phyloP scores from a whole-genome alignment of 2,329 filamentous ascomycete species.

The Chaetoscypha palmicola region DNA sequence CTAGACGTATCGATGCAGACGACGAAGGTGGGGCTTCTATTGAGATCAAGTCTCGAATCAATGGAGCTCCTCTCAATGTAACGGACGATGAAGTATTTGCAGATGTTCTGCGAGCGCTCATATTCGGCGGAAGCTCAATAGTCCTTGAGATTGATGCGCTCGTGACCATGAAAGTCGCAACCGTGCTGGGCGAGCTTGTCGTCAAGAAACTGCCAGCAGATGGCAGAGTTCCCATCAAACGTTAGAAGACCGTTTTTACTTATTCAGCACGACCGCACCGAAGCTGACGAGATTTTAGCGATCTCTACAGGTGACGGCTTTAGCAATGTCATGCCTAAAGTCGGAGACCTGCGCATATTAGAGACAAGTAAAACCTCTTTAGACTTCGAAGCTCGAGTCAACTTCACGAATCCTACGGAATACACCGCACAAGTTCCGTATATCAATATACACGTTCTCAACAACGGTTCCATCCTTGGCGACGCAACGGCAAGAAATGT shows the following conservation, averaged over 20 bases:
- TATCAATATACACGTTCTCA: constrained; percentile 66
- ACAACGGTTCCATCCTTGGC: constrained; percentile 67
- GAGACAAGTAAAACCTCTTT: constrained; percentile 67
- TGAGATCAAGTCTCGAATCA: constrained; percentile 67
- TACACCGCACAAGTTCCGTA: constrained; percentile 81
- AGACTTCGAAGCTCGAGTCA: constrained; percentile 63
- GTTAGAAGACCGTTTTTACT: constrained; percentile 63
- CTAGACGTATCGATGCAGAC: constrained; percentile 56
- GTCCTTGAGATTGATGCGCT: constrained; percentile 66
- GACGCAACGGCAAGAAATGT: constrained; percentile 63
- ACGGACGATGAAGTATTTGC: constrained; percentile 73
- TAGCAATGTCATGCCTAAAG: constrained; percentile 47
- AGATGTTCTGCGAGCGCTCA: constrained; percentile 69
- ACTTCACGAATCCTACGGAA: constrained; percentile 82
- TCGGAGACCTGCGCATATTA: constrained; percentile 65
- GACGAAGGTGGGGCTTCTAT: constrained; percentile 55
- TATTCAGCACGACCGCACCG: constrained; percentile 28
- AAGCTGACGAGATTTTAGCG: constrained; percentile 41
- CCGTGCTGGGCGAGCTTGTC: constrained; percentile 71
- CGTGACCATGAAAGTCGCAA: constrained; percentile 77
- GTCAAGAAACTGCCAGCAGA: constrained; percentile 78
- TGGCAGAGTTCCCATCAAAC: constrained; percentile 84
- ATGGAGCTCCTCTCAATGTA: constrained; percentile 74
- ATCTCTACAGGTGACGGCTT: constrained; percentile 46
- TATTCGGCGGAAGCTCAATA: constrained; percentile 67